Base-by-base conservation (phyloP, 768 basidiomycete species). In the Leccinum incarnatum region DNA sequence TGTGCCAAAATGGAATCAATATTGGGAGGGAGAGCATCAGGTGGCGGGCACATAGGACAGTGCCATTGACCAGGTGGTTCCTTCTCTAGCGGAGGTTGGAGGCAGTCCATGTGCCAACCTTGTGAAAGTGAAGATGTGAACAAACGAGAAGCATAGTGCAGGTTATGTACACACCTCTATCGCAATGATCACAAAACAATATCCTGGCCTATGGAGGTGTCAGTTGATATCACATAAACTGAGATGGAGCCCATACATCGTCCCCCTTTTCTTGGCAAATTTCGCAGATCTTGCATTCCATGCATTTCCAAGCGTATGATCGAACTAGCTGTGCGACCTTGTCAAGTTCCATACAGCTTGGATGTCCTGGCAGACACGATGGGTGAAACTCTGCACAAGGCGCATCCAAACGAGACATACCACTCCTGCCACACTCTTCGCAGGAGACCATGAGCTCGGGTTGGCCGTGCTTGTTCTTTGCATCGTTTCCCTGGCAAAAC, bases 151-250 rank as follows among this genome's bases (percentile, higher is more conserved):
- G 34, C 50, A 21, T 25, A 34, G 51, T 34, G 56, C 7, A 62
- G 62, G 15, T 61, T 47, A 55, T 61, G 63, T 19, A 59, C 32
- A 42, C 71, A 86, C 91, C 93, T 81, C 93, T 81, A 78, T 98
- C 96, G 73, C 96, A 98, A 56, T 79, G 83, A 79, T 98, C 96
- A 72, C 96, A 98, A 65, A 98, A 89, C 54, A 98, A 73, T 62
- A 97, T 87, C 54, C 83, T 82, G 54, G 81, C 85, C 91, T 95
- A 68, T 55, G 29, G 29, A 50, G 34, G 53, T 12, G 53, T 74
- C 62, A 72, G 67, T 54, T n/a, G 58, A 32, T 30, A 27, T 37
- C 29, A 62, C 58, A 63, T 50, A 56, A 55, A 62, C 57, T 55
- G 34, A 34, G 60, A 61, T 53, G 54, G 27, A 45, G 30, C 3